These are phyloP conservation scores for Fusarium brachygibbosum DNA, from an alignment of 2,329 filamentous ascomycete genomes.

Conservation along the genomic window DNA sequence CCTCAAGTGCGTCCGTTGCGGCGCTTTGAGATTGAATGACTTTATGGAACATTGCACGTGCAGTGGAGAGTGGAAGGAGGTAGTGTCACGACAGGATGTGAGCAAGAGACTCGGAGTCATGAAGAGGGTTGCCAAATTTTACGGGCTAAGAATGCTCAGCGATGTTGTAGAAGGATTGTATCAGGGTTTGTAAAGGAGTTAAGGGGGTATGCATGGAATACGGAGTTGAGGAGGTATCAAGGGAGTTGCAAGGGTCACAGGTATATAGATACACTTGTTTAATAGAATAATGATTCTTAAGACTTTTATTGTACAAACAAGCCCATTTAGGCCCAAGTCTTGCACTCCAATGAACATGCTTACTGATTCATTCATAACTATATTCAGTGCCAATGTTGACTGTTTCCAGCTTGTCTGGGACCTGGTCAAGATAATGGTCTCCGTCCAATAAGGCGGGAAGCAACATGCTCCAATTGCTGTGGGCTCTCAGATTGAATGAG, in stretches of 20 bases:
- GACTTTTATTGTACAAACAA: not conserved
- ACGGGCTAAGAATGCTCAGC: slow-evolving; percentile 84
- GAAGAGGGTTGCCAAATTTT: slow-evolving; percentile 80
- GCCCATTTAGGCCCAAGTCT: not conserved
- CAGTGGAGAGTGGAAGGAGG: slow-evolving; percentile 85
- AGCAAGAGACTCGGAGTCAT: slow-evolving; percentile 76
- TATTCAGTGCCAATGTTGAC: not conserved
- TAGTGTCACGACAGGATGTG: slow-evolving; percentile 75
- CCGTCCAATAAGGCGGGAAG: too few species aligned
- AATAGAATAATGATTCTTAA: slow-evolving; percentile 5
- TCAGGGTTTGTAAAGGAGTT: slow-evolving; percentile 57
- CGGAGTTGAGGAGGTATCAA: slow-evolving; percentile 38
- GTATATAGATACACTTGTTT: slow-evolving; percentile 7
- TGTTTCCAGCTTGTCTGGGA: too few species aligned
- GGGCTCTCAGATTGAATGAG: not conserved
- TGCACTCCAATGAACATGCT: not conserved
- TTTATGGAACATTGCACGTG: slow-evolving; percentile 98
- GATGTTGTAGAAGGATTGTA: slow-evolving; percentile 77
- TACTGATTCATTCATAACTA: not conserved
- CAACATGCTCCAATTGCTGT: too few species aligned
- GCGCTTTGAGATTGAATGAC: slow-evolving; percentile 85
- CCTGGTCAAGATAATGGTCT: too few species aligned
- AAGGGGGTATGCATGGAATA: slow-evolving; percentile 26
- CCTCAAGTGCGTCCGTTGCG: slow-evolving; percentile 80
- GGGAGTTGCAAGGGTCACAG: not conserved